Percentiles rank a stretch among this genome's conserved stretches.
These are phyloP conservation scores for Microsporum canis DNA, from an alignment of 2,329 filamentous ascomycete species.

Conservation along the genomic window DNA sequence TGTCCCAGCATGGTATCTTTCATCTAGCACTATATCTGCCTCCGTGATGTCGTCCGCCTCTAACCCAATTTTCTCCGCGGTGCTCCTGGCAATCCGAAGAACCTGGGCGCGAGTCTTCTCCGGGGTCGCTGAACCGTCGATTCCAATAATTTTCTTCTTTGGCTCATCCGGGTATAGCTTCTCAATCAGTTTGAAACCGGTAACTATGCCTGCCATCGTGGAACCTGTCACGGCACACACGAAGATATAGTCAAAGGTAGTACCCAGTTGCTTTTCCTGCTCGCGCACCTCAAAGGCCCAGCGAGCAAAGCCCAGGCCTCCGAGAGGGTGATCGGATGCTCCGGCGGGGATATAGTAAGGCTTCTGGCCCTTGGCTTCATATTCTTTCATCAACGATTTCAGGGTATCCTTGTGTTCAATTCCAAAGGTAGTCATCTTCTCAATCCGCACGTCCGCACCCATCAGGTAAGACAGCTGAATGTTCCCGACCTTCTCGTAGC, in stretches of 20 bases:
- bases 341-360: conserved; percentile 64
- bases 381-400: conserved; percentile 43
- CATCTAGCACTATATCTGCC: conserved; percentile 52
- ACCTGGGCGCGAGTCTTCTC: conserved; percentile 55
- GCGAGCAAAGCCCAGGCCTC: conserved; percentile 57
- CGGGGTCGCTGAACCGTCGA: conserved; percentile 52
- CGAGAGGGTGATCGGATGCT: conserved; percentile 58
- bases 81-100: conserved; percentile 53
- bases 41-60: conserved; percentile 48
- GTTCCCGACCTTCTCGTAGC: conserved; percentile 57
- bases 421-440: conserved; percentile 47
- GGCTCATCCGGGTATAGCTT: conserved; percentile 31
- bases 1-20: conserved; percentile 53
- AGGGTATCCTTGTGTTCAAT: conserved; percentile 58
- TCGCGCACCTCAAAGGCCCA: conserved; percentile 58
- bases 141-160: conserved; percentile 50
- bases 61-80: conserved; percentile 53
- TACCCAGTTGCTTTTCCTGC: conserved; percentile 50
- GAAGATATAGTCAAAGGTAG: conserved; percentile 57
- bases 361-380: conserved; percentile 43
- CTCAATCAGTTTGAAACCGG: conserved; percentile 57
- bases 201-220: conserved; percentile 60
- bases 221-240: conserved; percentile 62
- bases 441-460: conserved; percentile 52
- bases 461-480: conserved; percentile 59